These are phyloP conservation scores for Ilyonectria sp. DNA, from an alignment of 2,329 filamentous ascomycete genomes.

Conservation along the genomic window DNA sequence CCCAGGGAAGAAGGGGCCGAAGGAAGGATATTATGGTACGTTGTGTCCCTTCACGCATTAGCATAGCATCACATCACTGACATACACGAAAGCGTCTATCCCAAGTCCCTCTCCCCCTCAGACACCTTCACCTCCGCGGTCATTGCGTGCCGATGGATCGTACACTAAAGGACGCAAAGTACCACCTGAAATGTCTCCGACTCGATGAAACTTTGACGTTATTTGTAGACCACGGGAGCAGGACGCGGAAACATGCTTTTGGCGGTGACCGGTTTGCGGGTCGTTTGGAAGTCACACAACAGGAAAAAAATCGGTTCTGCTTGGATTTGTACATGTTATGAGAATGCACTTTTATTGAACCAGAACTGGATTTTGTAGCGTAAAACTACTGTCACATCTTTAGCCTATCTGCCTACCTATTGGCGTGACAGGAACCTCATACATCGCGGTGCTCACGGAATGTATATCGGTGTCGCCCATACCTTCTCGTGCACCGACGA, in stretches of 20 bases:
- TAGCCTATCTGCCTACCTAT: not conserved
- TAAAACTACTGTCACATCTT: not conserved
- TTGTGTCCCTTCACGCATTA: not conserved
- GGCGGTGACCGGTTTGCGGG: not conserved
- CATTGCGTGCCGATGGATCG: not conserved
- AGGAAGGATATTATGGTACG: not conserved
- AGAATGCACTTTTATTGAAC: not conserved
- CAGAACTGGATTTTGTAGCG: not conserved
- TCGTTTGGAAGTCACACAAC: not conserved
- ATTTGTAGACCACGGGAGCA: not conserved
- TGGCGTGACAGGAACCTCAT: not conserved
- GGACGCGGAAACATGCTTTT: not conserved
- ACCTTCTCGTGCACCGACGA: not conserved
- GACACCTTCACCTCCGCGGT: not conserved
- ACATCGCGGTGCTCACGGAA: not conserved
- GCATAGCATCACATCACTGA: not conserved
- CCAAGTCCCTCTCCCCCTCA: not conserved
- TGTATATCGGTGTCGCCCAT: no score
- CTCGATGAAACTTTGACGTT: not conserved
- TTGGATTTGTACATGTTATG: not conserved
- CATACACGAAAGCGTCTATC: not conserved
- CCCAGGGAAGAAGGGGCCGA: not conserved
- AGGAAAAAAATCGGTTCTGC: not conserved
- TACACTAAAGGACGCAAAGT: constrained; percentile 1
- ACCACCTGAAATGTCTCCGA: not conserved